Percentiles rank a stretch among this genome's conserved stretches.
phyloP scores from a whole-genome alignment of 352 stramenopile species.

The Albugo laibachii region DNA sequence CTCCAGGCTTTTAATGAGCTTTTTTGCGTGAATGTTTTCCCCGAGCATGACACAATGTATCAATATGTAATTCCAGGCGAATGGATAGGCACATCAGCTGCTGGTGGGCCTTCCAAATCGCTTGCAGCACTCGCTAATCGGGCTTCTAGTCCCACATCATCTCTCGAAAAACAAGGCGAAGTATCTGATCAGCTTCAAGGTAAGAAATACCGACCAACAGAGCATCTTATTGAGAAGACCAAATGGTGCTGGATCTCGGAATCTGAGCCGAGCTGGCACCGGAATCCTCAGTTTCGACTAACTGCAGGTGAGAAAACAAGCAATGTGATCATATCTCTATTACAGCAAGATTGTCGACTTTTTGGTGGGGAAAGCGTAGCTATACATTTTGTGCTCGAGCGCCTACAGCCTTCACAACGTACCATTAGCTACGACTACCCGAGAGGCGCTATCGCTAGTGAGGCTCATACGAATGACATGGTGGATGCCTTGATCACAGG shows the following conservation, averaged over 20 bases:
- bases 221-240: conserved; percentile 28
- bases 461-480: conserved; percentile 32
- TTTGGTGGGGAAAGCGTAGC: conserved; percentile 69
- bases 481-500: no score
- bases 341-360: conserved; percentile 66
- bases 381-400: conserved; percentile 74
- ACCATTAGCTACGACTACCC: conserved; percentile 62
- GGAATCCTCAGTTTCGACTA: conserved; percentile 81
- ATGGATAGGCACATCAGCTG: conserved; percentile 20
- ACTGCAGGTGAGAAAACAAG: conserved; percentile 16
- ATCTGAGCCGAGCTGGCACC: conserved; percentile 77
- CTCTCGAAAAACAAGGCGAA: no score
- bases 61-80: conserved; percentile 41
- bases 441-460: conserved; percentile 27
- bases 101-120: conserved; percentile 11
- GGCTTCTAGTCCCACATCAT: no score
- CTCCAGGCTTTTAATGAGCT: conserved; percentile 50
- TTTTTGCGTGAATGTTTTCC: conserved; percentile 30
- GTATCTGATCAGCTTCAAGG: neutral
- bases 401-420: conserved; percentile 32
- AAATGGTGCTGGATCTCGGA: conserved; percentile 45
- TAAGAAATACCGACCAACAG: conserved; percentile 1
- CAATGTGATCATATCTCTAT: conserved; percentile 50
- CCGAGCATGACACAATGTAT: conserved; percentile 7
- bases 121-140: no score